Conservation (phyloP, 257 asterid genomes). For the Buddleja alternifolia region DNA sequence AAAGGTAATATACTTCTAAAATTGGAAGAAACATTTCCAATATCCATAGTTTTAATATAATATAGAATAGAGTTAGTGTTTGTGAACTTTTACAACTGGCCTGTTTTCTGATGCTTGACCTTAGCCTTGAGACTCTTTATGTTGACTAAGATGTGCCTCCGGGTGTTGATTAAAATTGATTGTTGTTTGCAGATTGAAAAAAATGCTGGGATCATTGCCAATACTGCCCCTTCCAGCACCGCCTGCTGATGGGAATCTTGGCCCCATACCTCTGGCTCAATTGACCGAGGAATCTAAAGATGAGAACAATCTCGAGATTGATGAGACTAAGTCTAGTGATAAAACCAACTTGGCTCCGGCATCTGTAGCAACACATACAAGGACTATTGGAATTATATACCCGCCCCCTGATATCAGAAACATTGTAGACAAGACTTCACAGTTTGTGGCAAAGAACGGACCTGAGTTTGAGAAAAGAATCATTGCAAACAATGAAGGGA, state of each 20-base stretch:
- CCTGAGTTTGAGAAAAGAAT: conserved; percentile 84
- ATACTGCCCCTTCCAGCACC: conserved; percentile 91
- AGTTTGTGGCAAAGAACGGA: conserved; percentile 90
- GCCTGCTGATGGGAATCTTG: conserved; percentile 75
- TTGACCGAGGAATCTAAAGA: conserved; percentile 38
- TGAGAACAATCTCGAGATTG: conserved; percentile 23
- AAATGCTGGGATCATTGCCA: conserved; percentile 70
- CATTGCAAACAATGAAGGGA: conserved; percentile 76
- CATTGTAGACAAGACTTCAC: conserved; percentile 84
- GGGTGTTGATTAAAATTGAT: background rate
- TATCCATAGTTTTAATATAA: background rate
- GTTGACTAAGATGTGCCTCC: background rate
- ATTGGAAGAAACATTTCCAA: background rate
- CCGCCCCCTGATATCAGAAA: conserved; percentile 91
- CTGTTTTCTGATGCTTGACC: background rate
- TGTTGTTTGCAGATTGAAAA: conserved; percentile 35
- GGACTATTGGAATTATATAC: conserved; percentile 82
- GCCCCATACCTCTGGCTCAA: conserved; percentile 58
- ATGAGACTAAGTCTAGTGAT: conserved; percentile 35
- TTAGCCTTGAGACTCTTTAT: background rate
- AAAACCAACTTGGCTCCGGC: conserved; percentile 39
- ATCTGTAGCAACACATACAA: conserved; percentile 81
- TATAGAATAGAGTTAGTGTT: too few species aligned
- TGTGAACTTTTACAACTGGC: background rate
- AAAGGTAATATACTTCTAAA: too few species aligned